Base-by-base conservation (phyloP, 129 eudicot genomes). In the Pulicaria dysenterica region DNA sequence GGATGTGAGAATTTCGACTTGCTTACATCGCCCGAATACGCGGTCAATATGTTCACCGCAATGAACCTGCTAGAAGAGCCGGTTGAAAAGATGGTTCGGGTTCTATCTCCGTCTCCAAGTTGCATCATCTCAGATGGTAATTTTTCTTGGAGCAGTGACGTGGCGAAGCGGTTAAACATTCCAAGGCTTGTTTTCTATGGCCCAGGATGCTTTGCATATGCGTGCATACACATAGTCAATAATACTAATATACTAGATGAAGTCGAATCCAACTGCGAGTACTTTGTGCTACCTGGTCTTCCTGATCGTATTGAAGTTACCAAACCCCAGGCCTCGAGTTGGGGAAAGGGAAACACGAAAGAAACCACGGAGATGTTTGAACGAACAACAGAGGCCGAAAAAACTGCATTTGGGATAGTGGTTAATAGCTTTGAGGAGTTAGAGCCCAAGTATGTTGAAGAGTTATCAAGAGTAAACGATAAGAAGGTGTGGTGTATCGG, bases 161-260 rank as follows among this genome's bases (percentile, higher is more conserved):
- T 81, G 11, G 86, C 88, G 4, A 42, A 15, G 0, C 58, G 73
- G 44, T 56, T 77, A 8, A 7, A 38, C 3, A 83, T 82, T 24
- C 88, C 88, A 1, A 80, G 88, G 46, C 12, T 86, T 48, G 71
- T 81, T 38, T 86, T 86, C 56, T 79, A 83, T 46, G 91, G 91
- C 7, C 83, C 70, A 2, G 67, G 91, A 44, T 86, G 91, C 12
- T 86, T 86, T 12, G 14, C 91, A 4, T 75, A 58, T 2, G 6
- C 81, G 16, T 77, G 83, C 38, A 49, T 66, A n/a, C 82, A 77
- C 39, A 7, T 47, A 3, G 58, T 72, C 0, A 11, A 2, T 0
- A 14, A n/a, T 34, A 11, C 40, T 4, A 53, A 55, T 59, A 55
- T 46, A 7, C 51, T 79, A 2, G 78, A 86, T 9, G 36, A 48